Percentiles rank a stretch among this genome's conserved stretches.
Conservation (phyloP, 345 rosid genomes). For the Mercurialis annua region DNA sequence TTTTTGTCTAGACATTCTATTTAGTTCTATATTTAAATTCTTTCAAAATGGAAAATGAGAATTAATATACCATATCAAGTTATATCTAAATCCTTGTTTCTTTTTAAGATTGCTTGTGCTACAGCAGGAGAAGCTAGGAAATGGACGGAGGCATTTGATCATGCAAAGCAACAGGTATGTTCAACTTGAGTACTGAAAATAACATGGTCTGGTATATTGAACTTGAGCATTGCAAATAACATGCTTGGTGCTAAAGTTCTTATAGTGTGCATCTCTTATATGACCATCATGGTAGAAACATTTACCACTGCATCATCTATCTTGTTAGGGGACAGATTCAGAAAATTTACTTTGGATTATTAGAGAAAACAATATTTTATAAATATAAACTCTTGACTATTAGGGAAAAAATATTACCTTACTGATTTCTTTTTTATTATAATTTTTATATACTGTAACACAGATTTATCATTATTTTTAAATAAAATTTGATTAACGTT, state of each 20-base stretch:
- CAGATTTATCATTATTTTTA: too few relatives aligned
- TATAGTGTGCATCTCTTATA: neutral
- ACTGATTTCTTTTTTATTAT: too few relatives aligned
- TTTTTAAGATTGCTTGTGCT: conserved; percentile 81
- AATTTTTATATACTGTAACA: too few relatives aligned
- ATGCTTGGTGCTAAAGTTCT: neutral
- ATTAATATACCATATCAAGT: conserved; percentile 6
- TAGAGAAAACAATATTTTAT: too few relatives aligned
- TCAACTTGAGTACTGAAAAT: conserved; percentile 12
- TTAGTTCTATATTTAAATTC: conserved; percentile 1
- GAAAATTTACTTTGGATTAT: too few relatives aligned
- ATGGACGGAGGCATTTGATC: conserved; percentile 96
- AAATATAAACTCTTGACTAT: too few relatives aligned
- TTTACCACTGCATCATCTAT: conserved; percentile 1
- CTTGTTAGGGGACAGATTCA: too few relatives aligned
- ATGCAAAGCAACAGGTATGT: conserved; percentile 90
- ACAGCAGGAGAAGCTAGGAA: conserved; percentile 80
- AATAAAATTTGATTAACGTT: too few relatives aligned
- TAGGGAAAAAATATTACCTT: too few relatives aligned
- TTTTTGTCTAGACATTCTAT: neutral
- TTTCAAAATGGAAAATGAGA: conserved; percentile 4
- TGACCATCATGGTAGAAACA: conserved; percentile 8
- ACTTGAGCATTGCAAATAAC: conserved; percentile 14
- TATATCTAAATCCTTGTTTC: conserved; percentile 21
- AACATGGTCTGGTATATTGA: conserved; percentile 32